Evolutionary conservation across 2,329 filamentous ascomycete genomes (phyloP).

Genomic region (Exophiala bonariae): DNA sequence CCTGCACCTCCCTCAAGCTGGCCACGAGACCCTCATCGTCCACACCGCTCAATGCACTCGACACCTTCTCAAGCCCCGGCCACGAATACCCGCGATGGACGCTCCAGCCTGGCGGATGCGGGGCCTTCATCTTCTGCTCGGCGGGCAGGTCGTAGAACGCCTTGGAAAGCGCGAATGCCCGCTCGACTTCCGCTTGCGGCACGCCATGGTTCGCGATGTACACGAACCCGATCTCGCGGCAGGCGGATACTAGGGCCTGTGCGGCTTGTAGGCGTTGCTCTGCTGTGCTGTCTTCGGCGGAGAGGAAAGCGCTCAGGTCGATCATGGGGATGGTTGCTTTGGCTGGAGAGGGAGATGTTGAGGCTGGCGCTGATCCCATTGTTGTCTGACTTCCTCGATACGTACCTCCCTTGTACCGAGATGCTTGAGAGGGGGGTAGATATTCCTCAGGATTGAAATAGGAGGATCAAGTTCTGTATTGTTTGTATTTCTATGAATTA

Average conservation of each 20-base stretch:
- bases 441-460: too few relatives aligned
- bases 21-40: slow-evolving; percentile 43
- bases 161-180: slow-evolving; percentile 47
- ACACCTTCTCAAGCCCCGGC: slow-evolving; percentile 56
- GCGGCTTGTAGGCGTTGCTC: slow-evolving; percentile 28
- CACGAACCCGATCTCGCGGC: slow-evolving; percentile 48
- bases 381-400: too few relatives aligned
- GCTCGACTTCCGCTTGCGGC: slow-evolving; percentile 36
- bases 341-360: background rate
- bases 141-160: slow-evolving; percentile 46
- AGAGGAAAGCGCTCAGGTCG: slow-evolving; percentile 40
- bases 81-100: slow-evolving; percentile 59
- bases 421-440: too few relatives aligned
- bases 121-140: slow-evolving; percentile 50
- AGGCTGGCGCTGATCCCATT: too few relatives aligned
- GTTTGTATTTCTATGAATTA: too few relatives aligned
- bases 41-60: slow-evolving; percentile 44
- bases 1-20: slow-evolving; percentile 47
- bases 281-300: slow-evolving; percentile 28
- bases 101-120: slow-evolving; percentile 49
- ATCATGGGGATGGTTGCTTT: slow-evolving; percentile 38
- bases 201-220: slow-evolving; percentile 52
- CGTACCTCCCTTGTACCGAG: too few relatives aligned
- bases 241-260: slow-evolving; percentile 41
- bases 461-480: too few relatives aligned